Base-by-base conservation (phyloP, 2,329 filamentous ascomycete species). In the Cladosporium halotolerans region DNA sequence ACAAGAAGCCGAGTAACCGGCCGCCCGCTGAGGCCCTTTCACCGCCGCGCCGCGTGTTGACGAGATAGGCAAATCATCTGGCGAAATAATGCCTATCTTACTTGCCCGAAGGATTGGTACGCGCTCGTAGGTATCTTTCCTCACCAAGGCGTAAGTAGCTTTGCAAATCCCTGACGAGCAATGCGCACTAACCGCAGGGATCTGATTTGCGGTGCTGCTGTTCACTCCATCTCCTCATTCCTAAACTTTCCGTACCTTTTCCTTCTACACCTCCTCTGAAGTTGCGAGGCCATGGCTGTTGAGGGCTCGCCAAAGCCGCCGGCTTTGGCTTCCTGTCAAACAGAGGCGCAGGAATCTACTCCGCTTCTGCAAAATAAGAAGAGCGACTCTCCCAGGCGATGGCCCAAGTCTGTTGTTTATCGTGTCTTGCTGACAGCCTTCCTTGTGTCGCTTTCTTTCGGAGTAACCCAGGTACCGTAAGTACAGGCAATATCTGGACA, bases 391-490 rank as follows among this genome's bases (percentile, higher is more conserved):
- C 14, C 6, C 13, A 45, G 46, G 13, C 59, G 54, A 58, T 63
- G 60, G 64, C 55, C 58, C 11, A 61, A 57, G 43, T 61, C 58
- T 19, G 62, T 66, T 6, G 57, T 72, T 7, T 61, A 78, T 55
- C 73, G 76, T 10, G 74, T 81, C 41, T 67, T 85, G 34, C 62
- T 85, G 41, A 79, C 79, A 53, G 80, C 78, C 6, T 84, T 84
- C 61, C 68, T 85, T 13, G 79, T 84, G 51, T 82, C 74, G 4
- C 60, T 77, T 33, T 74, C 73, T 5, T 78, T 79, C 61, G 68
- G 71, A 16, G 73, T 77, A 16, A 78, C 76, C 0, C 75, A 78
- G 62, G 75, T 77, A 4, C 75, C 75, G 61, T 51, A n/a, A n/a
- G n/a, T n/a, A n/a, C n/a, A n/a, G n/a, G n/a, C n/a, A n/a, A n/a